Evolutionary conservation across 2,329 filamentous ascomycete genomes (phyloP), one percentile per base, ranked within the genome.

Genomic region (Elsinoe arachidis): DNA sequence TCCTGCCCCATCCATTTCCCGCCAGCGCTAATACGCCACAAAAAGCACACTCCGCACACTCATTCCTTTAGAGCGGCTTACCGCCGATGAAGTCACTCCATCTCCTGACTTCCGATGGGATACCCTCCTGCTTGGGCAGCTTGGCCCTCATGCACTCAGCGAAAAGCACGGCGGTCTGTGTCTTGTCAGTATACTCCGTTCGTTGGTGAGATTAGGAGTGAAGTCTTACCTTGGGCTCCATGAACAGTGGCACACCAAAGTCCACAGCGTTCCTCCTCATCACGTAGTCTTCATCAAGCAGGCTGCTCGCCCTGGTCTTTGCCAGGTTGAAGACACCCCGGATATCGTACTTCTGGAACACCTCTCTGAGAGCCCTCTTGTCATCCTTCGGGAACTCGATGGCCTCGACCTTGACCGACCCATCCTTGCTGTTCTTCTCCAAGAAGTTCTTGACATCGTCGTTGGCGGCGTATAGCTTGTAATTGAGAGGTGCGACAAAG

Each of bases 261-360:
- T 99, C 93, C 58, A 99, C 93, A 26, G 93, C 93, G 70, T 99
- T 99, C 71, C 93, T 84, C 68, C 93, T 84, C 92, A 97, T 97
- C 58, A 99, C 90, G 68, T 99, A 99, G 78, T 99, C 91, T 68
- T 95, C 89, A 70, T 99, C 93, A 61, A 88, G 77, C 60, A 89
- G 79, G 37, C 87, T 92, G 79, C 88, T 91, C 60, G 85, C 93
- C 68, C 91, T 81, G 64, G 82, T 83, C 73, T 87, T 84, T 59
- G 92, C 90, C 67, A 99, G 77, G 79, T 97, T 97, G 81, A 99
- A 99, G 61, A 90, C 88, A 67, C 93, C 93, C 59, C 87, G 84
- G 73, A 99, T 95, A 72, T 97, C 87, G 74, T 97, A 90, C 80
- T 95, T 95, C 80, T 92, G 78, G 77, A 99, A 99, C 35, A 96